These are phyloP conservation scores for Trichophaea hybrida DNA, from an alignment of 2,329 filamentous ascomycete species.

Conservation along the genomic window DNA sequence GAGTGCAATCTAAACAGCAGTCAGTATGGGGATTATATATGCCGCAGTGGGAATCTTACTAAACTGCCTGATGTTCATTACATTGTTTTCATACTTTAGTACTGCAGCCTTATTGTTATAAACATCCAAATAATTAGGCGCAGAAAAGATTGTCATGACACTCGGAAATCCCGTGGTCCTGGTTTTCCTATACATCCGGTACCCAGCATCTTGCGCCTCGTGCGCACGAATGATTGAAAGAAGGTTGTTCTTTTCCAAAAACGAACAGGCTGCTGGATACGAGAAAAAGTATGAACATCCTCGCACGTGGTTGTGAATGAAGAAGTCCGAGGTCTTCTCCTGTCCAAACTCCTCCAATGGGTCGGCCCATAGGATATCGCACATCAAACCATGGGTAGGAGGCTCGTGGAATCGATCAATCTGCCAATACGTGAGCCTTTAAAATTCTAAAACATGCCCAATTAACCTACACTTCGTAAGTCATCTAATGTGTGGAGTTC, in stretches of 20 bases:
- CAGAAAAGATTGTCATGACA: constrained; percentile 99
- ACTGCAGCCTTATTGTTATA: constrained; percentile 99
- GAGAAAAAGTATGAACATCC: constrained; percentile 99
- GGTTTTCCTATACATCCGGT: constrained; percentile 98
- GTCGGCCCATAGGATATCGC: constrained; percentile 97
- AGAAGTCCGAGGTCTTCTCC: constrained; percentile 96
- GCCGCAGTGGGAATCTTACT: constrained; percentile 34
- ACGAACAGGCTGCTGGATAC: constrained; percentile 90
- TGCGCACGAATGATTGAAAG: constrained; percentile 94
- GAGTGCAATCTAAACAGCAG: constrained; percentile 56
- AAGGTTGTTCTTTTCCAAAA: constrained; percentile 97
- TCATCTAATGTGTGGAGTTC: constrained; percentile 94
- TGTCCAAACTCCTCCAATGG: constrained; percentile 96
- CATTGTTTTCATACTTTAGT: constrained; percentile 98
- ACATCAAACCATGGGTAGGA: constrained; percentile 95
- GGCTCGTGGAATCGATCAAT: constrained; percentile 97
- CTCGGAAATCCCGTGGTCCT: constrained; percentile 95
- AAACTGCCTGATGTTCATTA: constrained; percentile 99
- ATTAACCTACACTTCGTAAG: constrained; percentile 53
- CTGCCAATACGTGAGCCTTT: constrained; percentile 33
- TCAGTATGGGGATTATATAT: neutral
- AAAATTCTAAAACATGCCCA: constrained; percentile 10
- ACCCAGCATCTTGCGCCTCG: constrained; percentile 95
- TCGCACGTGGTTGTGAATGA: constrained; percentile 94
- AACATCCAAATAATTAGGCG: constrained; percentile 94